phyloP scores from a whole-genome alignment of 129 eudicot genomes.

The Flaveria robusta region DNA sequence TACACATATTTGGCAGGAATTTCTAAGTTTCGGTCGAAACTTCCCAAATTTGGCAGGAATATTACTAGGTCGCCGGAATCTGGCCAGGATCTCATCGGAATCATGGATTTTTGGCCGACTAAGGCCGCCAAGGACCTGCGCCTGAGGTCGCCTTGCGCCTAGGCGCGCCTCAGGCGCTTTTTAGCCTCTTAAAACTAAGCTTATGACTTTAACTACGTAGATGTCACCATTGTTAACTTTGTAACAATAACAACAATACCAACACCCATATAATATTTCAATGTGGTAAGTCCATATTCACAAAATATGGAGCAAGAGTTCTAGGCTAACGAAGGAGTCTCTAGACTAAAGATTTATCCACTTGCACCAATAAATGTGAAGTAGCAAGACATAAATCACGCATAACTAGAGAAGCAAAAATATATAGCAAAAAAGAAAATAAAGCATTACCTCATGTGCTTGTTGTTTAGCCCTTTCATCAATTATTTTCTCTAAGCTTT shows the following conservation, averaged over 20 bases:
- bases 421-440: not conserved
- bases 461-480: constrained; percentile 92
- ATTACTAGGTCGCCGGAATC: too few relatives aligned
- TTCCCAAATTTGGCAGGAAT: too few relatives aligned
- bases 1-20: too few relatives aligned
- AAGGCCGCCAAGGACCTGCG: too few relatives aligned
- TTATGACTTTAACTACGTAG: not conserved
- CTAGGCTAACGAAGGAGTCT: not conserved
- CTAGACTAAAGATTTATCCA: not conserved
- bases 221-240: not conserved
- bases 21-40: too few relatives aligned
- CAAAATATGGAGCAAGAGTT: not conserved
- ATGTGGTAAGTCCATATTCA: not conserved
- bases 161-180: too few relatives aligned
- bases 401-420: not conserved
- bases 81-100: too few relatives aligned
- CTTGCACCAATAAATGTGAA: not conserved
- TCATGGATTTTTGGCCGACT: too few relatives aligned
- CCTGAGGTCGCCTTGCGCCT: too few relatives aligned
- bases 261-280: not conserved
- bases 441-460: constrained; percentile 71
- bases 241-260: not conserved
- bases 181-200: too few relatives aligned
- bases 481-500: constrained; percentile 89
- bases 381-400: constrained; percentile 2